These are phyloP conservation scores for Jatropha podagrica DNA, from an alignment of 441 rosid genomes.

Conservation along the genomic window DNA sequence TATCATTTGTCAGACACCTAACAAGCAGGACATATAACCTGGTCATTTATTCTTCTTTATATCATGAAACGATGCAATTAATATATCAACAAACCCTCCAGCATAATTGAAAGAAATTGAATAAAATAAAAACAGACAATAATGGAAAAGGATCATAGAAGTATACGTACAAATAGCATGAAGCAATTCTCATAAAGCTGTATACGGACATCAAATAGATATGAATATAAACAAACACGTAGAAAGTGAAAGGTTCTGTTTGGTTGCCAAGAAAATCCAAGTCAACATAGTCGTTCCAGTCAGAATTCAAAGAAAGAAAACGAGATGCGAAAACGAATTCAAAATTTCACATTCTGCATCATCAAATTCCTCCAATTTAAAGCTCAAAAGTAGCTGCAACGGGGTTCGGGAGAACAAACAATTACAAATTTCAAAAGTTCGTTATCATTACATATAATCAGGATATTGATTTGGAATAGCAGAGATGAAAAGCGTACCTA, in stretches of 20 bases:
- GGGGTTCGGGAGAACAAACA: background rate
- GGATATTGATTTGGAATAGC: background rate
- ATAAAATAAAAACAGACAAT: background rate
- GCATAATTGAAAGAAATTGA: background rate
- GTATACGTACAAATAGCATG: background rate
- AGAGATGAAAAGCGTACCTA: conserved; percentile 1
- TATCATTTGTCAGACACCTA: background rate
- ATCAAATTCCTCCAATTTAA: background rate
- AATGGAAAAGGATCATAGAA: background rate
- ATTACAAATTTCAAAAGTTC: conserved; percentile 11
- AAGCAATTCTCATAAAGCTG: background rate
- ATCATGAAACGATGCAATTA: background rate
- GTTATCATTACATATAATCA: background rate
- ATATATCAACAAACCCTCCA: background rate
- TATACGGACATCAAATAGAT: background rate
- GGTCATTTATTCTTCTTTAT: background rate
- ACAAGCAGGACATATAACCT: background rate
- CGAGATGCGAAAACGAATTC: background rate
- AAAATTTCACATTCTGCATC: background rate
- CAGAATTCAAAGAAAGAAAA: background rate
- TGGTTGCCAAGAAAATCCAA: background rate
- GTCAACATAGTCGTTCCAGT: too few relatives aligned
- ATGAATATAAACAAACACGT: background rate
- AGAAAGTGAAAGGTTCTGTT: background rate
- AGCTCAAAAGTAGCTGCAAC: background rate